Evolutionary conservation across 176 grass and related monocot genomes (phyloP), one percentile per base, ranked within the genome.

Genomic region (Hordeum marinum): DNA sequence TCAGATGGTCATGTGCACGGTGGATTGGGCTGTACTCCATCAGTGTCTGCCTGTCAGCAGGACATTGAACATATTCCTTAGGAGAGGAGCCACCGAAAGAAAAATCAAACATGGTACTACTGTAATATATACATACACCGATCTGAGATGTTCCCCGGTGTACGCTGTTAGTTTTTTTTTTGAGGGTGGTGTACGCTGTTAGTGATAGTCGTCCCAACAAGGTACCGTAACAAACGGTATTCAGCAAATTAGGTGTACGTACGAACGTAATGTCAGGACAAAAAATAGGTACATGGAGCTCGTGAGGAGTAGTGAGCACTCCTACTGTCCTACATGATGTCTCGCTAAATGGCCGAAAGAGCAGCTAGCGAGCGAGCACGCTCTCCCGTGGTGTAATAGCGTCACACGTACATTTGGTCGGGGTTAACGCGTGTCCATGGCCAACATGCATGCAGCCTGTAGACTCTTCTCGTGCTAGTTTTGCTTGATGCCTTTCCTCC

Each of bases 21-120:
- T 58, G 84, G 80, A 79, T 90, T 87, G 45, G 61, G 80, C 3
- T 46, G 15, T 50, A 90, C 89, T 90, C 75, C 80, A 84, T 48
- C 68, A 41, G 60, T 46, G 75, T 2, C 48, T 59, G 34, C 54
- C 48, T 79, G 80, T 83, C 80, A 90, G 80, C 80, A 90, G 80
- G 59, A 61, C 60, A 46, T 20, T 50, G 26, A 24, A 75, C 66
- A 73, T 73, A 59, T 86, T 79, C 79, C 84, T 71, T 86, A 20
- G 32, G 24, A 78, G 71, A 70, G 7, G 11, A 14, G 43, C 1
- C 40, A 69, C 29, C 42, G n/a, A 48, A 82, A 58, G 26, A 4
- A 3, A 20, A 10, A 32, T 31, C 24, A 14, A 17, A 66, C 2
- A 20, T 67, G 6, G 58, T 61, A 52, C 15, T 52, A 6, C 13